Base-by-base conservation (phyloP, 805 yeast species). In the Candida boidinii region DNA sequence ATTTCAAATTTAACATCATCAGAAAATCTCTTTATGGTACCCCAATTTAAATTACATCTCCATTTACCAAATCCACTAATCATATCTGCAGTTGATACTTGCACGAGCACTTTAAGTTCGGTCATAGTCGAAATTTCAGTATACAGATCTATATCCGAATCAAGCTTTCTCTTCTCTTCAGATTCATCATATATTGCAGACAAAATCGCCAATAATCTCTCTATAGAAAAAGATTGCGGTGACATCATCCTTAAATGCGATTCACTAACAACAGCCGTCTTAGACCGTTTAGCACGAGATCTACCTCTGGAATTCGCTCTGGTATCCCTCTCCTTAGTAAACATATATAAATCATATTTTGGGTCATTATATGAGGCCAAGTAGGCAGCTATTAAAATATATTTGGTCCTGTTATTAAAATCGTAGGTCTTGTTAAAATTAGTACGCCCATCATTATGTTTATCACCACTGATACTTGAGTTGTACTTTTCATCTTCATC, bases 321-420 rank as follows among this genome's bases (percentile, higher is more conserved):
- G 14, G 66, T 61, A 11, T 68, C 73, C 40, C 65, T 72, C 28
- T 80, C 60, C 38, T 68, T 74, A 21, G 95, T 79, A 46, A 84
- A 88, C 33, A 72, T 61, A 32, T 74, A 70, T 46, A 76, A 59
- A 53, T 87, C 96, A 46, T 69, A 70, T 39, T 73, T 70, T 2
- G 79, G 76, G 20, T 79, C 82, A 35, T 76, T 73, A 48, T 72
- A 82, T 0, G 95, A 85, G 1, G 95, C 94, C 30, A 87, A 58
- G 51, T 81, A 88, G 1, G 94, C 78, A 1, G 95, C 85, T 21
- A 86, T 68, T 12, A 87, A 55, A n/a, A 88, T 56, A 48, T 70
- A 84, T 48, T 83, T 81, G 2, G 90, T 70, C 31, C 72, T 67
- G 7, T 48, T 50, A 41, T 76, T 79, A 32, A 47, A 52, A 33